Conservation (phyloP, 129 eudicot genomes). For the Logfia minima region DNA sequence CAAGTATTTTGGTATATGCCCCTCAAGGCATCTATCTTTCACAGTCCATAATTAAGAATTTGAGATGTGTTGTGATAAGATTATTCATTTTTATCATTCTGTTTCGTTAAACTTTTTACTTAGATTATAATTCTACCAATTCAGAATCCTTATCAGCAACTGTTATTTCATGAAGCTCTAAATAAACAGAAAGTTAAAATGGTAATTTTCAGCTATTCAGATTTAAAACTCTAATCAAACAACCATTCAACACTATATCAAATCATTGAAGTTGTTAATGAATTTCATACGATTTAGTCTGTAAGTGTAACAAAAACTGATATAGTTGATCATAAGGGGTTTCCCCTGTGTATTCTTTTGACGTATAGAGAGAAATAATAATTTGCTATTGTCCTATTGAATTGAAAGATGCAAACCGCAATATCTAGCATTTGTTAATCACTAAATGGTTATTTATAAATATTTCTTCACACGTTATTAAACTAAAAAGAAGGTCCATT, state of each 20-base stretch:
- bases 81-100: background rate
- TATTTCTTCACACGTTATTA: background rate
- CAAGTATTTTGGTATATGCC: background rate
- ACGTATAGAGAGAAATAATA: background rate
- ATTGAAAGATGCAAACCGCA: background rate
- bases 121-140: background rate
- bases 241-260: too few species aligned
- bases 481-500: background rate
- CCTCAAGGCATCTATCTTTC: constrained; percentile 12
- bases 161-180: background rate
- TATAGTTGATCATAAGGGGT: background rate
- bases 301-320: background rate
- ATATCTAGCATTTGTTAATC: background rate
- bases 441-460: background rate
- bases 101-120: background rate
- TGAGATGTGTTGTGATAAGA: background rate
- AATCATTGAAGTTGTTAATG: background rate
- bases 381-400: background rate
- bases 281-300: background rate
- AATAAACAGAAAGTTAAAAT: too few species aligned
- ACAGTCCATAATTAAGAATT: background rate
- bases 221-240: background rate
- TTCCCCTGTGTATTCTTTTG: background rate
- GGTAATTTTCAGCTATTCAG: too few species aligned
- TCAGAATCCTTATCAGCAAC: background rate